Conservation (phyloP, 345 rosid species). For the Gossypium stocksii region DNA sequence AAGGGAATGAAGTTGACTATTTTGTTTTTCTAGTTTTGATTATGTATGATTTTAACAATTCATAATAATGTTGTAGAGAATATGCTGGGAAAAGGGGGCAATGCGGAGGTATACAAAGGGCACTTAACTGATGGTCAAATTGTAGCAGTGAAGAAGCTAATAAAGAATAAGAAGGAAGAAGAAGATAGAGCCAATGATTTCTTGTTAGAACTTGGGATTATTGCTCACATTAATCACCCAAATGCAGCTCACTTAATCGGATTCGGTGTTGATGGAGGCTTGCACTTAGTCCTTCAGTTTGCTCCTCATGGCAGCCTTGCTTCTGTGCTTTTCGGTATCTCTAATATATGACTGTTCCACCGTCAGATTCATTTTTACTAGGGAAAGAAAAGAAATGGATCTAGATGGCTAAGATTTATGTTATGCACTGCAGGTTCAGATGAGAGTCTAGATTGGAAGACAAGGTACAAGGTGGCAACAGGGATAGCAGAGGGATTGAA, state of each 20-base stretch:
- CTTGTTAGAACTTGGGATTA: slow-evolving; percentile 84
- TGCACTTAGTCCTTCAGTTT: slow-evolving; percentile 83
- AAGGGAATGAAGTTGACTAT: no score
- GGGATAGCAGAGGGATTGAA: slow-evolving; percentile 82
- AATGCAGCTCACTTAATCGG: slow-evolving; percentile 86
- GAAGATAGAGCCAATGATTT: slow-evolving; percentile 55
- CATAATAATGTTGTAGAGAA: slow-evolving; percentile 40
- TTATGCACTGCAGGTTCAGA: slow-evolving; percentile 43
- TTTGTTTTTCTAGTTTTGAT: no score
- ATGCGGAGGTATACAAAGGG: slow-evolving; percentile 88
- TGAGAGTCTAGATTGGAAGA: slow-evolving; percentile 60
- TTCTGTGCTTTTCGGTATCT: slow-evolving; percentile 56
- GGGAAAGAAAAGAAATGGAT: not conserved
- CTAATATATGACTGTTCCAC: not conserved
- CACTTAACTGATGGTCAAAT: slow-evolving; percentile 52
- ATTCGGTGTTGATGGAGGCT: slow-evolving; percentile 67
- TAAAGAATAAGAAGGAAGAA: slow-evolving; percentile 44
- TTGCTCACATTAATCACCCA: slow-evolving; percentile 85
- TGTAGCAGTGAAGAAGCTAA: slow-evolving; percentile 82
- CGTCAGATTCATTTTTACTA: not conserved
- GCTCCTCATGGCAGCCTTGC: slow-evolving; percentile 83
- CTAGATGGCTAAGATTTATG: not conserved
- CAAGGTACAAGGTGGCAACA: slow-evolving; percentile 62
- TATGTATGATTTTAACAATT: not conserved
- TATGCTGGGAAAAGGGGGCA: slow-evolving; percentile 87